Percentiles rank a stretch among this genome's conserved stretches.
These are phyloP conservation scores for Fraxinus xanthoxyloides DNA, from an alignment of 305 asterid species.

Conservation along the genomic window DNA sequence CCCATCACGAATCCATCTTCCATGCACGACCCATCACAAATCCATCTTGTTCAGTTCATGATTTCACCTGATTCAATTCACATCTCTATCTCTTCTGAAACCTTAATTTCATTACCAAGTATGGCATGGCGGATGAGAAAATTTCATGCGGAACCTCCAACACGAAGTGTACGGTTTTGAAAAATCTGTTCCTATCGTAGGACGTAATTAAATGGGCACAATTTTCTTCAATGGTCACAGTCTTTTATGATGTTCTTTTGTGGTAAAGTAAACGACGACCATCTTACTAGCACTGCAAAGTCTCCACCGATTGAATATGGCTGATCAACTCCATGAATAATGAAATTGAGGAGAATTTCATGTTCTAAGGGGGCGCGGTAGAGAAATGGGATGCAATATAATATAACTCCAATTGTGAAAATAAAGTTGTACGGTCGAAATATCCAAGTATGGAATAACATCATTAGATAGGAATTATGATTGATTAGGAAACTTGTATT, in stretches of 20 bases:
- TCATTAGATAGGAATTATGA: too few species aligned
- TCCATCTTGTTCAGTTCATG: too few species aligned
- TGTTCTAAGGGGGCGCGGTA: background rate
- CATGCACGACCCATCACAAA: too few species aligned
- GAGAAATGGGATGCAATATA: background rate
- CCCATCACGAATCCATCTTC: too few species aligned
- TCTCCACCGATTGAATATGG: background rate
- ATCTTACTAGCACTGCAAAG: background rate
- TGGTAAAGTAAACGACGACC: background rate
- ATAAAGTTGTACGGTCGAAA: too few species aligned
- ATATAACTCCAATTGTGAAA: background rate
- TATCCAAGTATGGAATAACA: too few species aligned
- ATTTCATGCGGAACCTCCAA: background rate
- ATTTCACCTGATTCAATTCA: too few species aligned
- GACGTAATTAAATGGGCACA: background rate
- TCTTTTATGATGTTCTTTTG: background rate
- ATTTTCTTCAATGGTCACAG: too few species aligned
- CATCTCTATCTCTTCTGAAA: background rate
- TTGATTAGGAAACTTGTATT: too few species aligned
- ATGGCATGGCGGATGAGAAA: background rate
- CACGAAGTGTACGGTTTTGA: background rate
- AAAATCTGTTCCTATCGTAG: too few species aligned
- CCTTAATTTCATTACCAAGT: background rate
- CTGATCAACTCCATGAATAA: background rate
- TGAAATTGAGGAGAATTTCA: background rate